Conservation (phyloP, 2,329 filamentous ascomycete species). For the Cladosporium cucumerinum region DNA sequence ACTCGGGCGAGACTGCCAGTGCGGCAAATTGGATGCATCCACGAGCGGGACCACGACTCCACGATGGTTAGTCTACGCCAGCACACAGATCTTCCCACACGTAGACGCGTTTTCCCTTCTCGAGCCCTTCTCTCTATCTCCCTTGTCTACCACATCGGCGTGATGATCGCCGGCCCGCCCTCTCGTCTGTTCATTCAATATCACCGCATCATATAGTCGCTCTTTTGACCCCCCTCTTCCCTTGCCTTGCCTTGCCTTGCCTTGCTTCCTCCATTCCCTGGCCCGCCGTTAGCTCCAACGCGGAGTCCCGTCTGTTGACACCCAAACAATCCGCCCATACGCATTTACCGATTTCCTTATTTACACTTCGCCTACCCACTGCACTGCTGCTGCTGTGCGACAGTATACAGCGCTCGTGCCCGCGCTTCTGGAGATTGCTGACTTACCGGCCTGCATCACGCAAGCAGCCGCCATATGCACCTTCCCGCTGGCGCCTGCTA, state of each 20-base stretch:
- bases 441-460: no score
- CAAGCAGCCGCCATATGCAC: neutral
- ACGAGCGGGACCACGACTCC: conserved; percentile 1
- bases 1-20: conserved; percentile 3
- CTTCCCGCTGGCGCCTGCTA: conserved; percentile 11
- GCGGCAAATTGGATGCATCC: conserved; percentile 3
- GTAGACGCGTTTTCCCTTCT: neutral
- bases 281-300: conserved; percentile 4
- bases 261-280: neutral
- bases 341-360: neutral
- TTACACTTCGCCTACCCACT: neutral
- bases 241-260: neutral
- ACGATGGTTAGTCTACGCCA: neutral
- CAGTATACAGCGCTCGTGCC: neutral
- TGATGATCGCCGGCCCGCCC: neutral
- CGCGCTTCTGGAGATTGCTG: neutral
- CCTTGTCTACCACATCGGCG: conserved; percentile 1
- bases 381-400: conserved; percentile 7
- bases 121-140: neutral
- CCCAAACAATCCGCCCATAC: conserved; percentile 4
- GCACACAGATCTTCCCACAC: conserved; percentile 2
- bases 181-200: conserved; percentile 6
- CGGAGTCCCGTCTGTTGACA: conserved; percentile 3
- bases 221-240: conserved; percentile 3
- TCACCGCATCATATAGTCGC: conserved; percentile 1